phyloP scores from a whole-genome alignment of 1,284 basidiomycete genomes.

The Marasmius sp. region DNA sequence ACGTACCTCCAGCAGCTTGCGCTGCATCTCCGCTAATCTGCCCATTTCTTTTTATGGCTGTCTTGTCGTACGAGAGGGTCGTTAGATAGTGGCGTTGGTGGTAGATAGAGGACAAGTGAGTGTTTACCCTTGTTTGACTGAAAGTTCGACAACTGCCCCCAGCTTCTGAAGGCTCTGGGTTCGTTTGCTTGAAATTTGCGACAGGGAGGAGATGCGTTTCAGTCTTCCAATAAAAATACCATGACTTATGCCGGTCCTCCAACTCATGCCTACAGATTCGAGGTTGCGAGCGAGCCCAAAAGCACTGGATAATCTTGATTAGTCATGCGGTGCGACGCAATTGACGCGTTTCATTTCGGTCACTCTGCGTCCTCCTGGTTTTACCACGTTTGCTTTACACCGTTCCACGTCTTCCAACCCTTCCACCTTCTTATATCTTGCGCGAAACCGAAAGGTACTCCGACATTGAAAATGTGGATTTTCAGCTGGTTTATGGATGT shows the following conservation, averaged over 20 bases:
- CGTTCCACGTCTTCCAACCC: constrained; percentile 6
- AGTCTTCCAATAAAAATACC: no score
- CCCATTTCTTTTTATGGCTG: constrained; percentile 52
- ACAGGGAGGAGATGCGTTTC: no score
- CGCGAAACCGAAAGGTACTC: background rate
- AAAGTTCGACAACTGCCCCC: no score
- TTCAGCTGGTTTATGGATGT: constrained; percentile 96
- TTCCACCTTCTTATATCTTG: constrained; percentile 19
- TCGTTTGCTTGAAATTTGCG: no score
- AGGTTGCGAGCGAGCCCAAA: no score
- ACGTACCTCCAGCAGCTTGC: constrained; percentile 85
- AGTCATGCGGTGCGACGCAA: background rate
- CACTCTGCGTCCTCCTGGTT: background rate
- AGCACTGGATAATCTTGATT: background rate
- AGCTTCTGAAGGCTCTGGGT: no score
- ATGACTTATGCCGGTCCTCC: no score
- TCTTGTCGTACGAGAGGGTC: background rate
- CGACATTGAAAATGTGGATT: constrained; percentile 65
- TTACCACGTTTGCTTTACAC: background rate
- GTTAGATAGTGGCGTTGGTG: background rate
- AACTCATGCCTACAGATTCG: no score
- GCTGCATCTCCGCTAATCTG: constrained; percentile 86
- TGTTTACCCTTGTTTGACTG: no score
- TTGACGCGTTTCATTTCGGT: background rate
- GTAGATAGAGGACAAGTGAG: no score